Base-by-base conservation (phyloP, 306 rosid species). In the Ochetophila trinervis region DNA sequence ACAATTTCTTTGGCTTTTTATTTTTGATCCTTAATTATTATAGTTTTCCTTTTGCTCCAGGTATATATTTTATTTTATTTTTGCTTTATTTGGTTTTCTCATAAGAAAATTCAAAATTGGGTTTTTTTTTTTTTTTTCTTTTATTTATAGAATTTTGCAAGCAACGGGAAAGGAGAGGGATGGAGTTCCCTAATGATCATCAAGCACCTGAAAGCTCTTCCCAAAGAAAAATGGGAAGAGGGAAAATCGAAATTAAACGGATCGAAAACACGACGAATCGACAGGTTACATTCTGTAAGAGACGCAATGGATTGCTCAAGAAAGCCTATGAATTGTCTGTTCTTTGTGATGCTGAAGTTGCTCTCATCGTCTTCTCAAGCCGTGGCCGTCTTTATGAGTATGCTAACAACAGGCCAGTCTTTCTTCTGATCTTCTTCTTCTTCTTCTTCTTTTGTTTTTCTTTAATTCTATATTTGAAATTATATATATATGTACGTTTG, bases 351-450 rank as follows among this genome's bases (percentile, higher is more conserved):
- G 97, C 96, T 55, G 97, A 91, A 76, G 91, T 91, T 69, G 95
- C 97, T 60, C 97, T 91, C 48, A 74, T 91, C 69, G 96, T 91
- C 77, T 91, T 91, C 83, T 91, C 97, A 4, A 80, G 40, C 70
- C 88, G 97, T 6, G 97, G 95, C n/a, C 96, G 96, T 60, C 82
- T 91, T 73, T 91, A 91, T 42, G 97, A 91, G 76, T 91, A 91
- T 60, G 86, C 97, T 30, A 91, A 91, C 78, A 88, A 86, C 84
- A 91, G 97, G 97, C 86, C 62, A 20, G 52, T 52, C 44, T 21
- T 20, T 11, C 52, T 16, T 30, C 34, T n/a, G n/a, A n/a, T n/a
- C 6, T 2, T 56, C 47, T 30, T 54, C 37, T 14, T 54, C 40
- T 6, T 42, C 8, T 5, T 32, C 70, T 24, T 17, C 17, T 44